Conservation (phyloP, 805 yeast species). For the Wickerhamiella alocasiicola region DNA sequence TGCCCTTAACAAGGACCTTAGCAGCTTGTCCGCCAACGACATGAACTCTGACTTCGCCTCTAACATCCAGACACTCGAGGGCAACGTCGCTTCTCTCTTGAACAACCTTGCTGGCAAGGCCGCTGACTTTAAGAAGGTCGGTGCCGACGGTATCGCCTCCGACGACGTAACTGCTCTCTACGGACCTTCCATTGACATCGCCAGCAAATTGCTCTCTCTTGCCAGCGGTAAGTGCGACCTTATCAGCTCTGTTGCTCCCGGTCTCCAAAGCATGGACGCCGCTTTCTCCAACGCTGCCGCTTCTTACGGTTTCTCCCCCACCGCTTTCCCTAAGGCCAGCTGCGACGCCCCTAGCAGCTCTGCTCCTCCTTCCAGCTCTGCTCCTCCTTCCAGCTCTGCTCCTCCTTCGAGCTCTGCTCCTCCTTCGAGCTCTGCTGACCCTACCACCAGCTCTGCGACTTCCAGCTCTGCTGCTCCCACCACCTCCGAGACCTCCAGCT, state of each 20-base stretch:
- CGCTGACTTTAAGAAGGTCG: slow-evolving; percentile 19
- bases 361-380: slow-evolving; percentile 14
- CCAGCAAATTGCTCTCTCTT: slow-evolving; percentile 10
- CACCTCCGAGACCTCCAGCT: slow-evolving; percentile 3
- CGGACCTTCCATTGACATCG: slow-evolving; percentile 13
- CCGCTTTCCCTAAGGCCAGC: slow-evolving; percentile 15
- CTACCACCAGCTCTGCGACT: slow-evolving; percentile 8
- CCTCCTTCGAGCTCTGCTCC: slow-evolving; percentile 11
- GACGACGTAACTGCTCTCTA: slow-evolving; percentile 14
- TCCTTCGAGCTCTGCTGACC: slow-evolving; percentile 14
- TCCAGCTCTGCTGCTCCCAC: not conserved
- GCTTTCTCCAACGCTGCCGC: slow-evolving; percentile 15
- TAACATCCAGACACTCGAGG: slow-evolving; percentile 1
- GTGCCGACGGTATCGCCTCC: slow-evolving; percentile 17
- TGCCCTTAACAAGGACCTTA: slow-evolving; percentile 11
- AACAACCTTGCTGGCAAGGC: slow-evolving; percentile 19
- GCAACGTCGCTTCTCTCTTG: slow-evolving; percentile 16
- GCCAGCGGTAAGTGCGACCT: slow-evolving; percentile 9
- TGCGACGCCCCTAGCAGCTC: slow-evolving; percentile 17
- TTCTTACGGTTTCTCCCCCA: slow-evolving; percentile 11
- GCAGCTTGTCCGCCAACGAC: slow-evolving; percentile 12
- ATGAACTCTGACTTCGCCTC: slow-evolving; percentile 10
- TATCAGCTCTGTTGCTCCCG: slow-evolving; percentile 1
- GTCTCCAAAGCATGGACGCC: not conserved
- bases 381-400: slow-evolving; percentile 2